These are phyloP conservation scores for Tolypocladium amazonense DNA, from an alignment of 2,329 filamentous ascomycete species.

Conservation along the genomic window DNA sequence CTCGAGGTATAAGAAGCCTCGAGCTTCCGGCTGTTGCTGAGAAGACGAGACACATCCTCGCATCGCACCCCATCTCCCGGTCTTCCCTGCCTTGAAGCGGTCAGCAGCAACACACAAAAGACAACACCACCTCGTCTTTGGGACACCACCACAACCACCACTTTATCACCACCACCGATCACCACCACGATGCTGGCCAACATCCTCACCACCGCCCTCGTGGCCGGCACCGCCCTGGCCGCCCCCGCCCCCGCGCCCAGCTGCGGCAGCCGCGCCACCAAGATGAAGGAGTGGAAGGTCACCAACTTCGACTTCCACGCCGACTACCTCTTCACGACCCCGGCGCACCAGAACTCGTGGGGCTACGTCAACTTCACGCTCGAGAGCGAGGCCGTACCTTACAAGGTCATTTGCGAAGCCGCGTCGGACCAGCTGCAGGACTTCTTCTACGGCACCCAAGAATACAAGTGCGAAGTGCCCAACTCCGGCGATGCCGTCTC, in stretches of 20 bases:
- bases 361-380: slow-evolving; percentile 39
- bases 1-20: neutral
- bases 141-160: too few species aligned
- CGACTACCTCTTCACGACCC: slow-evolving; percentile 37
- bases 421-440: slow-evolving; percentile 30
- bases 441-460: slow-evolving; percentile 38
- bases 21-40: neutral
- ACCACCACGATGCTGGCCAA: slow-evolving; percentile 8
- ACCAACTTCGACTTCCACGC: slow-evolving; percentile 36
- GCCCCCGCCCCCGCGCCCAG: slow-evolving; percentile 1
- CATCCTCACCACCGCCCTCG: slow-evolving; percentile 10
- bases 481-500: slow-evolving; percentile 16
- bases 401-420: slow-evolving; percentile 26
- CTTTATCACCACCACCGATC: neutral
- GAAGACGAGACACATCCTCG: neutral
- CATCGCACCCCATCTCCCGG: neutral
- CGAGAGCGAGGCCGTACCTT: slow-evolving; percentile 31
- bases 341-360: slow-evolving; percentile 38
- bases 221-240: slow-evolving; percentile 14
- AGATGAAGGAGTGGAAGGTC: slow-evolving; percentile 25
- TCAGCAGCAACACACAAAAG: neutral
- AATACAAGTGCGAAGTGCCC: slow-evolving; percentile 31
- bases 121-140: neutral
- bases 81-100: too few species aligned
- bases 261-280: slow-evolving; percentile 11